A percentile compares a stretch with the other conserved stretches of the same genome.
These are phyloP conservation scores for Tremella mesenterica DNA, from an alignment of 768 basidiomycete genomes.

Conservation along the genomic window DNA sequence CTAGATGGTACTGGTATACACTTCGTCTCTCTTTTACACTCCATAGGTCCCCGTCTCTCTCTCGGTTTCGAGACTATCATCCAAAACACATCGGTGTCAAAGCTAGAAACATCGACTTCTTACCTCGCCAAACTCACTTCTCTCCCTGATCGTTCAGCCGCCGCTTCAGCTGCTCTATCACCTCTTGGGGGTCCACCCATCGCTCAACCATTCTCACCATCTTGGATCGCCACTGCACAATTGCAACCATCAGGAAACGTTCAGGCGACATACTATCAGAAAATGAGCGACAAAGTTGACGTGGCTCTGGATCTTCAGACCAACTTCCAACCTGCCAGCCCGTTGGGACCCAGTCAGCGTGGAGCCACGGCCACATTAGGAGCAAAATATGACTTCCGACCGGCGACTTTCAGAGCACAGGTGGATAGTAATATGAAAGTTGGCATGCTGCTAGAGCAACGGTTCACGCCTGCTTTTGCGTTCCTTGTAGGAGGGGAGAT, in stretches of 20 bases:
- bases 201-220: constrained; percentile 26
- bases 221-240: constrained; percentile 90
- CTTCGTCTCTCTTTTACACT: constrained; percentile 84
- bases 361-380: constrained; percentile 90
- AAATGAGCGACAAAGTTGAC: constrained; percentile 87
- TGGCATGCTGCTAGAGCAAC: constrained; percentile 86
- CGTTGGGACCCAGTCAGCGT: constrained; percentile 56
- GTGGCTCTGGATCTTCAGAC: constrained; percentile 90
- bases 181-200: constrained; percentile 18
- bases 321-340: constrained; percentile 52
- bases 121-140: constrained; percentile 46
- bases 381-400: constrained; percentile 90
- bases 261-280: constrained; percentile 94
- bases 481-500: constrained; percentile 95
- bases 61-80: constrained; percentile 75
- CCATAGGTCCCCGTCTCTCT: constrained; percentile 79
- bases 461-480: constrained; percentile 88
- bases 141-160: constrained; percentile 27
- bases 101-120: constrained; percentile 52
- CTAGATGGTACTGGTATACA: constrained; percentile 83
- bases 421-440: constrained; percentile 92
- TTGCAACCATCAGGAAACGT: constrained; percentile 71
- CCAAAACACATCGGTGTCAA: constrained; percentile 62
- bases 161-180: constrained; percentile 24
- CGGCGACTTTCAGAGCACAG: constrained; percentile 89